Evolutionary conservation across 306 rosid species (phyloP).

Genomic region (Vachellia collinsii): DNA sequence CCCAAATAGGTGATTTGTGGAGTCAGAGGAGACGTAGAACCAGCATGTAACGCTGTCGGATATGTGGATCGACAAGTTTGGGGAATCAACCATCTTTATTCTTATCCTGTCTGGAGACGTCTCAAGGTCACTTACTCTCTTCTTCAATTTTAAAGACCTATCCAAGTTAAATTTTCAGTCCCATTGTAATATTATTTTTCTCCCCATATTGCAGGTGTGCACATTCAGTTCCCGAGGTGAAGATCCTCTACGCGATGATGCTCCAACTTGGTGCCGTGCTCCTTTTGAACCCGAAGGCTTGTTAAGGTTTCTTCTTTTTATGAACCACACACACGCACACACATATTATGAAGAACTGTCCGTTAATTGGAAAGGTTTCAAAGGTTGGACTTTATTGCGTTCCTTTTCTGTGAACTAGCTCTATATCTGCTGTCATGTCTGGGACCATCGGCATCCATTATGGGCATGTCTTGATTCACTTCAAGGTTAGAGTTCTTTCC

Average conservation of each 20-base stretch:
- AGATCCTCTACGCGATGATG: conserved; percentile 51
- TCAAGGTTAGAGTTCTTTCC: conserved; percentile 52
- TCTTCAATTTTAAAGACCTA: not conserved
- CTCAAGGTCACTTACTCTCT: conserved; percentile 46
- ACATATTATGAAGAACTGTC: not conserved
- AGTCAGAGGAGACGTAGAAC: conserved; percentile 72
- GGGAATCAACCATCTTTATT: conserved; percentile 74
- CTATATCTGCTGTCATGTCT: conserved; percentile 67
- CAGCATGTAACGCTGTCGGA: conserved; percentile 83
- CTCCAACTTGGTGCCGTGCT: conserved; percentile 69
- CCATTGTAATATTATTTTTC: not conserved
- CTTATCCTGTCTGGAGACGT: conserved; percentile 68
- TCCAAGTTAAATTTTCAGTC: not conserved
- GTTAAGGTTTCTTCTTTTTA: conserved; percentile 48
- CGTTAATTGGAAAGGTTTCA: not conserved
- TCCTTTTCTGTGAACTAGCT: conserved; percentile 41
- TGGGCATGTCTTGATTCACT: conserved; percentile 75
- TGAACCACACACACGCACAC: not conserved
- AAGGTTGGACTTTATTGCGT: not conserved
- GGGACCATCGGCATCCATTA: conserved; percentile 75
- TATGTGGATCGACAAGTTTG: conserved; percentile 72
- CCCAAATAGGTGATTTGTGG: conserved; percentile 60
- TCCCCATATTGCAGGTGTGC: conserved; percentile 51
- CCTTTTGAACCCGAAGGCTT: conserved; percentile 84
- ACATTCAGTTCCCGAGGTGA: conserved; percentile 50